These are phyloP conservation scores for Uromyces viciae-fabae DNA, from an alignment of 1,284 basidiomycete genomes.

Conservation along the genomic window DNA sequence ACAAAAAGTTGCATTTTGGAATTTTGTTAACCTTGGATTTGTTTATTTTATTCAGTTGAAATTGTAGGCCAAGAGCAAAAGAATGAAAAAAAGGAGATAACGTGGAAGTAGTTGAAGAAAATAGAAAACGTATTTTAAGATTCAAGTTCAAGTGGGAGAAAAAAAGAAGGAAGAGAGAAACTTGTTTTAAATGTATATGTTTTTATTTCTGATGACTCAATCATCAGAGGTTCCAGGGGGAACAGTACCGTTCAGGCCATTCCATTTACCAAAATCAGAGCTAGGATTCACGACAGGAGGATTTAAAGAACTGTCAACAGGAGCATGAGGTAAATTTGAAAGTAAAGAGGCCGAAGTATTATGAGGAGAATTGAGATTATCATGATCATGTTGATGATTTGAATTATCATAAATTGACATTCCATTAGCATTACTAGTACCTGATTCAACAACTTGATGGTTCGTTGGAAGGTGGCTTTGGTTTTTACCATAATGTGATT, in stretches of 20 bases:
- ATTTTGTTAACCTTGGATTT: no score
- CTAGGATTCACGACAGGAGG: not conserved
- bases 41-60: no score
- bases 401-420: not conserved
- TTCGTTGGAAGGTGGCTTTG: not conserved
- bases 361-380: not conserved
- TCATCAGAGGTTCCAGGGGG: not conserved
- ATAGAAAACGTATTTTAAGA: no score
- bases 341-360: not conserved
- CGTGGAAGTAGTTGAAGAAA: not conserved
- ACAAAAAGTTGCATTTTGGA: no score
- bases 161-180: no score
- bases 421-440: no score
- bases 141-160: not conserved
- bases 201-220: not conserved
- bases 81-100: no score
- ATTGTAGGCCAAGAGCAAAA: slow-evolving; percentile 60
- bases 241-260: not conserved
- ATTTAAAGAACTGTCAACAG: not conserved
- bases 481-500: slow-evolving; percentile 51
- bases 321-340: not conserved
- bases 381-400: no score
- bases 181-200: not conserved
- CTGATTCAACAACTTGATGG: not conserved
- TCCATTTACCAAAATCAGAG: not conserved